Conservation (phyloP, 352 stramenopile species). For the Phytopythium kandeliae region DNA sequence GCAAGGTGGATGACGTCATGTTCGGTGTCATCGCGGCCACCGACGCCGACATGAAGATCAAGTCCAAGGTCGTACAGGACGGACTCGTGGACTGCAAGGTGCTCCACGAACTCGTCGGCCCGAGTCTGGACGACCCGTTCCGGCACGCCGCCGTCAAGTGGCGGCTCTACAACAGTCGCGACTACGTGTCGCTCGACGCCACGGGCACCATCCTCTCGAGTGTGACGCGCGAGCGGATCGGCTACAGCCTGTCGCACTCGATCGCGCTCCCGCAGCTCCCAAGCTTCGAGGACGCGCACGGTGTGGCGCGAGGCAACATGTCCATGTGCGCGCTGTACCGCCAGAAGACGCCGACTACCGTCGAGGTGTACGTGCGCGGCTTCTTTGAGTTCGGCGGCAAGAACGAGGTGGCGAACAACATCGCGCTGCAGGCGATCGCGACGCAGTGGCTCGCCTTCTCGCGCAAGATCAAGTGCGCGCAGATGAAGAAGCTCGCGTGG, state of each 20-base stretch:
- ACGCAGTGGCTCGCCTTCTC: conserved; percentile 24
- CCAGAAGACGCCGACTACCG: conserved; percentile 18
- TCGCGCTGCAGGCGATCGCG: conserved; percentile 18
- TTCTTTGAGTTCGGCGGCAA: conserved; percentile 24
- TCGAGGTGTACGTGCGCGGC: conserved; percentile 25
- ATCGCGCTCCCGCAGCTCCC: conserved; percentile 25
- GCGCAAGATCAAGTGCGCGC: conserved; percentile 21
- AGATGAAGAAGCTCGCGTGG: conserved; percentile 35
- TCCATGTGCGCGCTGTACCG: conserved; percentile 32
- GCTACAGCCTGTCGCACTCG: conserved; percentile 27
- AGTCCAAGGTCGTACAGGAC: conserved; percentile 22
- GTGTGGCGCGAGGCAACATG: conserved; percentile 27
- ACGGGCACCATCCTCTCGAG: conserved; percentile 17
- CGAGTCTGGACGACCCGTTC: conserved; percentile 25
- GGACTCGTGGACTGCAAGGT: conserved; percentile 27
- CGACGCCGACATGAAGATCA: conserved; percentile 28
- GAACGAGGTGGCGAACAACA: conserved; percentile 10
- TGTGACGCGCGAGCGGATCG: conserved; percentile 16
- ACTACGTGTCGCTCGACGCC: conserved; percentile 32
- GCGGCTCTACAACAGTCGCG: conserved; percentile 23
- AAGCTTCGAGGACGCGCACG: conserved; percentile 15
- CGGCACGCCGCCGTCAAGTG: conserved; percentile 27
- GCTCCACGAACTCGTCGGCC: conserved; percentile 17
- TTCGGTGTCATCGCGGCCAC: conserved; percentile 19
- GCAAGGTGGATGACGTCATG: conserved; percentile 31